These are phyloP conservation scores for Podospora didyma DNA, from an alignment of 495 filamentous ascomycete genomes.

Conservation along the genomic window DNA sequence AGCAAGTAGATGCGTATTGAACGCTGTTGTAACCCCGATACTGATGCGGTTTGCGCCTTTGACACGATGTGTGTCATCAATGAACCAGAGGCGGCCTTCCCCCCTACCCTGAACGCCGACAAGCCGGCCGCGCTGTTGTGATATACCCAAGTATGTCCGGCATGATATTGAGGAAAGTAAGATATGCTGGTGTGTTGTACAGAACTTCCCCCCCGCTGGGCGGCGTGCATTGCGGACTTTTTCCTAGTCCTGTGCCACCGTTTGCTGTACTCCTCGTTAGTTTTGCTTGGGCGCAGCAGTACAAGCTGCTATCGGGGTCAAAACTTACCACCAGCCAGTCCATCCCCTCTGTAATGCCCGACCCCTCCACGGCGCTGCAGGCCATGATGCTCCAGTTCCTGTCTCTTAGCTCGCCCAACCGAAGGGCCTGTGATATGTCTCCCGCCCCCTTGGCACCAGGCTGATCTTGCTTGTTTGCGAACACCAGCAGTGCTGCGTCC, in stretches of 20 bases:
- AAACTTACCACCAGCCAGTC: conserved; percentile 95
- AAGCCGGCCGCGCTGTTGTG: conserved; percentile 9
- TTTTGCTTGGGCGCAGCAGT: background rate
- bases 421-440: conserved; percentile 90
- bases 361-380: conserved; percentile 92
- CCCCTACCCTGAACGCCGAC: conserved; percentile 16
- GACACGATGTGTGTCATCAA: conserved; percentile 23
- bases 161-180: conserved; percentile 14
- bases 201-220: conserved; percentile 16
- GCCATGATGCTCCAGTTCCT: conserved; percentile 99
- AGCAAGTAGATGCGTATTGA: conserved; percentile 20
- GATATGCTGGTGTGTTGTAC: conserved; percentile 22
- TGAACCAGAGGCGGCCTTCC: conserved; percentile 1
- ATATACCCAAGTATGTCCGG: conserved; percentile 26
- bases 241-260: conserved; percentile 44
- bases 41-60: conserved; percentile 23
- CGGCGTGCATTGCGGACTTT: background rate
- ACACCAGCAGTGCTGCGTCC: conserved; percentile 88
- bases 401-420: conserved; percentile 84
- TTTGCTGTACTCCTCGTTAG: conserved; percentile 39
- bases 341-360: conserved; percentile 94
- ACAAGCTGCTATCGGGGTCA: background rate
- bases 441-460: conserved; percentile 94
- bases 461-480: conserved; percentile 99
- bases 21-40: conserved; percentile 11